phyloP scores from a whole-genome alignment of 352 stramenopile genomes.

The Phytophthora colocasiae region DNA sequence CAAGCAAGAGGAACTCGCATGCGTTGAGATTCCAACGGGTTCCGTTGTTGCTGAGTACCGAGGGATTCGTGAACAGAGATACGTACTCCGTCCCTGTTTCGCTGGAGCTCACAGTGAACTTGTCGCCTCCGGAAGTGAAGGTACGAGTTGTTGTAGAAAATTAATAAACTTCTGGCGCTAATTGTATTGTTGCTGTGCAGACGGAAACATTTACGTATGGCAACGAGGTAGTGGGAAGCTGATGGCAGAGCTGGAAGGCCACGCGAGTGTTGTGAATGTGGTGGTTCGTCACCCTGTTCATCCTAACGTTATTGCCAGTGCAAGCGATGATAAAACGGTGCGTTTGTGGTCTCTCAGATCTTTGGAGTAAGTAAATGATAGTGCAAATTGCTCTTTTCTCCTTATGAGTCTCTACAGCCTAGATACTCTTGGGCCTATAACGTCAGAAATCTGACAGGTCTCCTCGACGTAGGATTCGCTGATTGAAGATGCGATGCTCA shows the following conservation, averaged over 20 bases:
- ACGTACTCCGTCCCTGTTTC: constrained; percentile 73
- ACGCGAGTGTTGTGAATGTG: constrained; percentile 80
- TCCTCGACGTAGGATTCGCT: not conserved
- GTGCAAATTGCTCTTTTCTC: constrained; percentile 15
- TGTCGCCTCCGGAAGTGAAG: constrained; percentile 77
- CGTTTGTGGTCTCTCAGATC: constrained; percentile 50
- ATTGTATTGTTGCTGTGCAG: constrained; percentile 29
- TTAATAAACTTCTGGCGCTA: too few relatives aligned
- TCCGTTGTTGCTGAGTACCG: constrained; percentile 55
- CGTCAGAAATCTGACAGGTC: not conserved
- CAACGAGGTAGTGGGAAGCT: constrained; percentile 57
- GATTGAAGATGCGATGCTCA: not conserved
- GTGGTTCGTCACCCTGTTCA: constrained; percentile 61
- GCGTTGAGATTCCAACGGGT: constrained; percentile 53
- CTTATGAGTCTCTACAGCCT: not conserved
- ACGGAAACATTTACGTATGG: constrained; percentile 71
- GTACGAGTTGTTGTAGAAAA: constrained; percentile 28
- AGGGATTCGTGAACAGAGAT: constrained; percentile 71
- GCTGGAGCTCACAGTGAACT: constrained; percentile 55
- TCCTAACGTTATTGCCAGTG: constrained; percentile 63
- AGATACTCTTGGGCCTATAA: not conserved
- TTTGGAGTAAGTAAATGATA: constrained; percentile 18
- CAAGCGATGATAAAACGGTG: constrained; percentile 81
- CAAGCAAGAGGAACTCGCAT: constrained; percentile 64
- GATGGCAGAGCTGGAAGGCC: constrained; percentile 45